Conservation (phyloP, 129 eudicot genomes). For the Ambrosia trifida region DNA sequence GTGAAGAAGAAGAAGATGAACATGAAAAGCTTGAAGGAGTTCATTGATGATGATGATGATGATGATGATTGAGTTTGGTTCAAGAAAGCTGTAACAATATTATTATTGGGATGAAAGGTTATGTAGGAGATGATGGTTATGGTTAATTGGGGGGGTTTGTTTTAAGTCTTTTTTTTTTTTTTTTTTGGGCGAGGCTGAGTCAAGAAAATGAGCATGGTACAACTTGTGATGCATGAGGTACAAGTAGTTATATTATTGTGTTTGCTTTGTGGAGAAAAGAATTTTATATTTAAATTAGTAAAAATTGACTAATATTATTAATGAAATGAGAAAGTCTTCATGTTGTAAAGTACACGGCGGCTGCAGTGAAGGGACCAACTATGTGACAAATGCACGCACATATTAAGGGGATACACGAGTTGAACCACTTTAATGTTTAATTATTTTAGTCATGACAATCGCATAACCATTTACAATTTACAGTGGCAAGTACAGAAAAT, state of each 20-base stretch:
- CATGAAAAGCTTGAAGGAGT: constrained; percentile 16
- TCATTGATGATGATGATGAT: constrained; percentile 36
- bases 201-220: constrained; percentile 7
- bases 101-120: constrained; percentile 10
- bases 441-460: too few species aligned
- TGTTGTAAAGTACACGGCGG: too few species aligned
- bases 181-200: constrained; percentile 11
- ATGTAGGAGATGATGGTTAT: neutral
- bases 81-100: constrained; percentile 28
- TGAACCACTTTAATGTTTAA: too few species aligned
- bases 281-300: neutral
- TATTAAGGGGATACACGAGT: too few species aligned
- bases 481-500: too few species aligned
- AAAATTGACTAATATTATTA: neutral
- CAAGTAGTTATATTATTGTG: neutral
- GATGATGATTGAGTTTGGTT: neutral
- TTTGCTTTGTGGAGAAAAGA: neutral
- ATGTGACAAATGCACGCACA: too few species aligned
- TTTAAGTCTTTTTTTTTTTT: neutral
- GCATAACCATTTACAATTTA: too few species aligned
- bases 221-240: constrained; percentile 14
- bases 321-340: too few species aligned
- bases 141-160: neutral
- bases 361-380: too few species aligned
- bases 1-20: constrained; percentile 34